Evolutionary conservation across 169 alveolate genomes (phyloP), one percentile per base, ranked within the genome.

Genomic region (Babesia sp.): DNA sequence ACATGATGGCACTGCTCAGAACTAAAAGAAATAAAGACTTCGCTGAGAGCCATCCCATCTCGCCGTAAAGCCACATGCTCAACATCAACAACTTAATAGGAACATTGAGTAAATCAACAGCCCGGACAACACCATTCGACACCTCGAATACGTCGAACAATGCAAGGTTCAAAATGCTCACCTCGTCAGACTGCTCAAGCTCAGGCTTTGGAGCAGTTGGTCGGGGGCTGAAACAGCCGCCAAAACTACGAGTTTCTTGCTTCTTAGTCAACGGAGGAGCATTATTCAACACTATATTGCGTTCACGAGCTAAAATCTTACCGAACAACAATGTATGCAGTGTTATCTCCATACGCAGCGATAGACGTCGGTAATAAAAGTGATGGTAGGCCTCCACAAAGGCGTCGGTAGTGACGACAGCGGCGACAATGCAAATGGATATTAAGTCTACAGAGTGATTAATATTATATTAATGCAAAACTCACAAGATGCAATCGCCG

Each of bases 61-160:
- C 74, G 36, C 50, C 26, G 51, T 81, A 81, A 41, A 81, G 39
- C 89, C 89, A 81, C 11, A 53, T 22, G 28, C 81, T 83, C 54
- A 81, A 50, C 42, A 81, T 61, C 14, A 64, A 31, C 18, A 81
- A 59, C 50, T 72, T 71, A 33, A 81, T 20, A 3, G 89, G 89
- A 20, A 72, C 54, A 20, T 70, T 58, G 24, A 67, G 11, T 0
- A 81, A 61, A 56, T 81, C 85, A 9, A 72, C 50, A 22, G 72
- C 18, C 33, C 71, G 60, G n/a, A 81, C 54, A 1, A 72, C 60
- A 24, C 89, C 89, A 54, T 48, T 46, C 6, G 89, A 64, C 31
- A 72, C 63, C 75, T 81, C 85, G 42, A 61, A 29, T 9, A 81
- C 72, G 60, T 81, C 89, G 45, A 81, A 81, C 56, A 81, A 61